These are phyloP conservation scores for Diplotaxis tenuifolia DNA, from an alignment of 345 rosid genomes.

Conservation along the genomic window DNA sequence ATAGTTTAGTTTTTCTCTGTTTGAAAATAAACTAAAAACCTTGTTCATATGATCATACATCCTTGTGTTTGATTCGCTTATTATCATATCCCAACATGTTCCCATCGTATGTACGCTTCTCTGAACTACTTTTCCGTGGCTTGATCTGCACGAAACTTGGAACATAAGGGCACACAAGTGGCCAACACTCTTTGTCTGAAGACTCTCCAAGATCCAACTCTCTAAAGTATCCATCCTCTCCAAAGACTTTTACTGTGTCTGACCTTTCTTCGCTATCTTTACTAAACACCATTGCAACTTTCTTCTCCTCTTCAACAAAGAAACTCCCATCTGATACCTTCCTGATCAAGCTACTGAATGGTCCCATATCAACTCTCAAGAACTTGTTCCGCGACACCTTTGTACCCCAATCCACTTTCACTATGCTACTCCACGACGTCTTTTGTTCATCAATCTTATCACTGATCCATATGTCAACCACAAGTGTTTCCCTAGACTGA, in stretches of 20 bases:
- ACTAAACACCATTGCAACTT: neutral
- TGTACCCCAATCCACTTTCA: neutral
- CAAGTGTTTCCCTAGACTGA: neutral
- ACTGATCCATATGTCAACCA: neutral
- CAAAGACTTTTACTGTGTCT: neutral
- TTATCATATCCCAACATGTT: neutral
- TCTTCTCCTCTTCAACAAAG: slow-evolving; percentile 3
- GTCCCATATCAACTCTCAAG: neutral
- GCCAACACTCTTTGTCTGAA: neutral
- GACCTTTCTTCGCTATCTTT: neutral
- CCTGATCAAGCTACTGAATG: neutral
- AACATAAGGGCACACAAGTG: neutral
- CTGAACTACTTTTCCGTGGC: neutral
- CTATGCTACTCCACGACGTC: neutral
- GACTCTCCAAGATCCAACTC: neutral
- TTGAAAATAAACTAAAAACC: neutral
- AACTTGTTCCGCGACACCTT: neutral
- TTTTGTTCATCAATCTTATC: neutral
- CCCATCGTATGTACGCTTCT: neutral
- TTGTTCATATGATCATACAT: neutral
- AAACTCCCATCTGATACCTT: neutral
- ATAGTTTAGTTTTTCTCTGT: neutral
- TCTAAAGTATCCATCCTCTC: neutral
- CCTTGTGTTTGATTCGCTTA: neutral
- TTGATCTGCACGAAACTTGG: slow-evolving; percentile 2